These are phyloP conservation scores for Arctium minus DNA, from an alignment of 129 eudicot genomes.

Conservation along the genomic window DNA sequence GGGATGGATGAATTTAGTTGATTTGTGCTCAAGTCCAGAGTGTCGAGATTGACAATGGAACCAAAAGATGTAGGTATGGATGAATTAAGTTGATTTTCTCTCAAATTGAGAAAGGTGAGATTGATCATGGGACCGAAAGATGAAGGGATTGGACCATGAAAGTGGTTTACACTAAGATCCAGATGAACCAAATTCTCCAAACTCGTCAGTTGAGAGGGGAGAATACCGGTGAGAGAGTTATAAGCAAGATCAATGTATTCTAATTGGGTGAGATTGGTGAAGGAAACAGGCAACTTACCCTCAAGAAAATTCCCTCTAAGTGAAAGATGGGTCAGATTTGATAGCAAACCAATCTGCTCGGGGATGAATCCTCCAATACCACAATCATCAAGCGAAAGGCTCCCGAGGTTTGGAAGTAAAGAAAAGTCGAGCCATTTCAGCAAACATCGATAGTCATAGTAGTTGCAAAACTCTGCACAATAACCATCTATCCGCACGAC, in stretches of 20 bases:
- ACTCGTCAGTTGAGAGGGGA: not conserved
- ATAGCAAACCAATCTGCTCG: not conserved
- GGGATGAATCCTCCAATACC: constrained; percentile 4
- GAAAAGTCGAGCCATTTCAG: not conserved
- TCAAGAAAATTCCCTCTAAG: not conserved
- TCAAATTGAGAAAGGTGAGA: not conserved
- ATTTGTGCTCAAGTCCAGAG: too few relatives aligned
- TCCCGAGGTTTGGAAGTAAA: constrained; percentile 11
- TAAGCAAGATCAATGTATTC: not conserved
- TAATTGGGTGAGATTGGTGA: constrained; percentile 16
- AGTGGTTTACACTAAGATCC: not conserved
- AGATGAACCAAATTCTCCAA: not conserved
- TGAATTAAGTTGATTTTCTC: not conserved
- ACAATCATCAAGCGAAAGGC: not conserved
- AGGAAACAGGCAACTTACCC: constrained; percentile 1
- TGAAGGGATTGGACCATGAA: constrained; percentile 14
- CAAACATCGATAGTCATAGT: not conserved
- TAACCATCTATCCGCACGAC: not conserved
- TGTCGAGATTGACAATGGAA: too few relatives aligned
- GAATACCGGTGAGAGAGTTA: constrained; percentile 2
- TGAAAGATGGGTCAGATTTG: not conserved
- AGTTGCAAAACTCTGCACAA: not conserved
- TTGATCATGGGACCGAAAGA: constrained; percentile 4
- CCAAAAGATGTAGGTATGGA: not conserved
- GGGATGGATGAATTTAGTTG: not conserved